These are phyloP conservation scores for Pseudonitzschia delicatissima DNA, from an alignment of 108 stramenopile genomes.

Conservation along the genomic window DNA sequence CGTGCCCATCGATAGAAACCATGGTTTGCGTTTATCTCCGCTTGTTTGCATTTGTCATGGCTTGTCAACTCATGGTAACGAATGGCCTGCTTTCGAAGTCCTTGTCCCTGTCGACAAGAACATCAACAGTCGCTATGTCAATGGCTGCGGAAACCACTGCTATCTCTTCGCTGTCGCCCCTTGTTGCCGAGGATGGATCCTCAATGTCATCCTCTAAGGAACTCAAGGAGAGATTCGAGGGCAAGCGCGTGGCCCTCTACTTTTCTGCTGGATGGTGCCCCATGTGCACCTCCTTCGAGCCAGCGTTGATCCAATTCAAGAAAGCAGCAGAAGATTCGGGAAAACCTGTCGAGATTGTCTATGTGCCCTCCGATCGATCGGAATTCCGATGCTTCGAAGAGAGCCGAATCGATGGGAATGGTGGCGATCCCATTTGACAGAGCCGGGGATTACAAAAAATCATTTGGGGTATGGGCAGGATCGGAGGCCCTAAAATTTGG, in stretches of 20 bases:
- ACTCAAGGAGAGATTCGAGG: background rate
- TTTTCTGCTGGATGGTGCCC: constrained; percentile 40
- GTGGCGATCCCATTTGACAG: constrained; percentile 41
- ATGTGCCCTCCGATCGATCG: constrained; percentile 50
- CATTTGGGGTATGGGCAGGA: constrained; percentile 54
- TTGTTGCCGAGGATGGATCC: background rate
- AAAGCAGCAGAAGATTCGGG: constrained; percentile 20
- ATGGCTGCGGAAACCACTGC: background rate
- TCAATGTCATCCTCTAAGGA: background rate
- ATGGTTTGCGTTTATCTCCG: too few relatives aligned
- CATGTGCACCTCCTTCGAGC: constrained; percentile 70
- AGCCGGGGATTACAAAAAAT: constrained; percentile 40
- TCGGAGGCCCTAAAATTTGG: constrained; percentile 45
- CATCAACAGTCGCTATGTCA: too few relatives aligned
- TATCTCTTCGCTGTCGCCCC: background rate
- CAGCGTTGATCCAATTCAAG: constrained; percentile 20
- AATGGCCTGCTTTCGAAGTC: too few relatives aligned
- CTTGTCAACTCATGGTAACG: too few relatives aligned
- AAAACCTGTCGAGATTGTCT: constrained; percentile 42
- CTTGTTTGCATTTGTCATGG: too few relatives aligned
- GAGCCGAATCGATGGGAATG: constrained; percentile 43
- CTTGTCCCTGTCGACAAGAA: too few relatives aligned
- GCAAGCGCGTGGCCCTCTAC: constrained; percentile 14
- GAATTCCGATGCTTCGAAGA: constrained; percentile 23
- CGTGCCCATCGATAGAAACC: too few relatives aligned